Evolutionary conservation across 1,284 basidiomycete genomes (phyloP).

Genomic region (Leccinum pseudoinsigne): DNA sequence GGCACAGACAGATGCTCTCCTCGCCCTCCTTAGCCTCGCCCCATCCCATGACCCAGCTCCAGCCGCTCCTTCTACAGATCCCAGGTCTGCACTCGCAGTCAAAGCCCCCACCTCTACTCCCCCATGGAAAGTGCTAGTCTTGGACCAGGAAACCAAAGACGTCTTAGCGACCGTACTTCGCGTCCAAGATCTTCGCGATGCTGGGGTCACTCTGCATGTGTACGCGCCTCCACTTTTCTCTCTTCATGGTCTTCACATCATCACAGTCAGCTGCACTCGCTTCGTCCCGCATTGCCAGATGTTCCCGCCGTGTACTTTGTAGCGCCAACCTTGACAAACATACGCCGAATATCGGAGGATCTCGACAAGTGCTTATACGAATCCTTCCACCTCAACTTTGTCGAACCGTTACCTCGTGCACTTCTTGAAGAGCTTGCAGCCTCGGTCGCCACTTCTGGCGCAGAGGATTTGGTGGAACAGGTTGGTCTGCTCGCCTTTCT

Average conservation of each 20-base stretch:
- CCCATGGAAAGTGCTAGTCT: constrained; percentile 95
- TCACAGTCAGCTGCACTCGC: constrained; percentile 85
- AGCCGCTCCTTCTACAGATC: constrained; percentile 25
- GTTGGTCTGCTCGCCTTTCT: constrained; percentile 39
- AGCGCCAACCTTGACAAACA: constrained; percentile 85
- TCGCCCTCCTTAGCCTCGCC: constrained; percentile 64
- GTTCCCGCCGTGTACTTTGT: constrained; percentile 99
- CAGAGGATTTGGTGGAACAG: constrained; percentile 82
- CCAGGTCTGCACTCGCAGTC: constrained; percentile 35
- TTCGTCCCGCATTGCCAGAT: constrained; percentile 88
- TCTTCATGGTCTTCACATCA: constrained; percentile 12
- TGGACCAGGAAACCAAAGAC: constrained; percentile 96
- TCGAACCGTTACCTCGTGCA: constrained; percentile 85
- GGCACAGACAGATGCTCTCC: constrained; percentile 74
- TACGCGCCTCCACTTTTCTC: constrained; percentile 39
- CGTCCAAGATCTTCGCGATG: constrained; percentile 95
- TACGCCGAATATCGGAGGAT: constrained; percentile 88
- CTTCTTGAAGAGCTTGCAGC: constrained; percentile 94
- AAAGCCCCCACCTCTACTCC: constrained; percentile 55
- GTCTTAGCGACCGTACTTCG: constrained; percentile 93
- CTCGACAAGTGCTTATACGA: constrained; percentile 90
- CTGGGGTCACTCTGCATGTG: constrained; percentile 98
- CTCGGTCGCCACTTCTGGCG: constrained; percentile 82
- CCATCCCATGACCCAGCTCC: constrained; percentile 42
- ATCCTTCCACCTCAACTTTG: constrained; percentile 94